phyloP scores from a whole-genome alignment of 2,329 filamentous ascomycete species.

The Aspergillus cejpii region DNA sequence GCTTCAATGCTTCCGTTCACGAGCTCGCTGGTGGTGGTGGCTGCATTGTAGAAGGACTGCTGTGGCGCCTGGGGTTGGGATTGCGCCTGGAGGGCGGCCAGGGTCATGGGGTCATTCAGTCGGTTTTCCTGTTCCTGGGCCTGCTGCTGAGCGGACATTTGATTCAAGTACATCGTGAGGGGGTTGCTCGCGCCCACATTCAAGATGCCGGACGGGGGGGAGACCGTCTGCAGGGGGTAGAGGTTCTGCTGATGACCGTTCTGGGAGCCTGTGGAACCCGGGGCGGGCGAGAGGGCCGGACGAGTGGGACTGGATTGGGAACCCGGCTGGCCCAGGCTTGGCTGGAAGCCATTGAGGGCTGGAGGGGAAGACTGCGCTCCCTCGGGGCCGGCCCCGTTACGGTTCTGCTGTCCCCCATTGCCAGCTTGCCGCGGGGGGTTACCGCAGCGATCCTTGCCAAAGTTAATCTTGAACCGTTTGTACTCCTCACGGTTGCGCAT shows the following conservation, averaged over 20 bases:
- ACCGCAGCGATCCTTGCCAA: slow-evolving; percentile 95
- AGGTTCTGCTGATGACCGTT: slow-evolving; percentile 53
- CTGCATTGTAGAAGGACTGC: slow-evolving; percentile 70
- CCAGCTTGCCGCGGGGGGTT: slow-evolving; percentile 87
- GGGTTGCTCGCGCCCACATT: slow-evolving; percentile 78
- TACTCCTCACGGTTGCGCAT: slow-evolving; percentile 93
- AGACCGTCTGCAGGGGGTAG: slow-evolving; percentile 49
- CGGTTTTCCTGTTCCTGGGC: slow-evolving; percentile 61
- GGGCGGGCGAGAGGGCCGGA: slow-evolving; percentile 48
- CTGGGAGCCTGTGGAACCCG: slow-evolving; percentile 47
- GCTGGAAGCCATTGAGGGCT: slow-evolving; percentile 53
- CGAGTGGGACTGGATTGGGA: slow-evolving; percentile 57
- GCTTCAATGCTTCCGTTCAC: slow-evolving; percentile 48
- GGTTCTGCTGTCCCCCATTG: slow-evolving; percentile 58
- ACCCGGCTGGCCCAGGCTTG: slow-evolving; percentile 47
- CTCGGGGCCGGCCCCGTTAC: slow-evolving; percentile 51
- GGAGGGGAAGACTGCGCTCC: slow-evolving; percentile 50
- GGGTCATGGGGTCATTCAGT: slow-evolving; percentile 38
- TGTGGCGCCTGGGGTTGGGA: slow-evolving; percentile 68
- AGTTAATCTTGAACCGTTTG: slow-evolving; percentile 98
- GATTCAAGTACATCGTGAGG: slow-evolving; percentile 85
- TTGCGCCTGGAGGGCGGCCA: slow-evolving; percentile 51
- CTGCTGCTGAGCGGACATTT: slow-evolving; percentile 52
- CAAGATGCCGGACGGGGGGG: slow-evolving; percentile 64
- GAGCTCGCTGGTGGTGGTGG: slow-evolving; percentile 59